Base-by-base conservation (phyloP, 345 rosid genomes). In the Citrus cavaleriei region DNA sequence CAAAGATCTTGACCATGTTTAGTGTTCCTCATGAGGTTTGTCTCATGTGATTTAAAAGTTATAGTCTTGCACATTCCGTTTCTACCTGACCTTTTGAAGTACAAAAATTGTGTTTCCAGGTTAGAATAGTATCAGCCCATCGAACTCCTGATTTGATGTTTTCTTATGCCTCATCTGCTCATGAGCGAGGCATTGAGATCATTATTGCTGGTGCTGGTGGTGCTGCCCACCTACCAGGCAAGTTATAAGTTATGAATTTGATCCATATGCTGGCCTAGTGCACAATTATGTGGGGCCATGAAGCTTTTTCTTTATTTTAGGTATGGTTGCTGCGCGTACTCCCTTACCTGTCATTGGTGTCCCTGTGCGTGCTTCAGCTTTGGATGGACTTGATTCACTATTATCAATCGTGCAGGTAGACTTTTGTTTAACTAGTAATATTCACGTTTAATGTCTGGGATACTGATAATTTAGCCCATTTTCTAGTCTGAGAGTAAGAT, bases 151-250 rank as follows among this genome's bases (percentile, higher is more conserved):
- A 93, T 78, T 63, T 89, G 84, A 94, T 96, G 99, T 91, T 83
- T 78, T 82, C 93, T 71, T 96, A 96, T 32, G 99, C 98, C 32
- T 84, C 78, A 14, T 86, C 95, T 82, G 95, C 97, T 51, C 80
- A 76, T 76, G 88, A 84, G 35, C 85, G 89, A 79, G 98, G 99
- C 19, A 65, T 91, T 80, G 95, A 92, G 74, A 84, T 96, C 62
- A 94, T 94, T 81, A 92, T 96, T 68, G 98, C 98, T 57, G 99
- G 98, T 72, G 99, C 99, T 80, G 98, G 99, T 81, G 99, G 98
- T 71, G 98, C 99, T 64, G 98, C 98, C 62, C 99, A 96, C 87
- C 88, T 96, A 74, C 98, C 98, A 82, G 97, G 98, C 72, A 70
- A 87, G 88, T 83, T 54, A 9, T 32, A 60, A 8, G 27, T n/a